These are phyloP conservation scores for Colletotrichum kahawae DNA, from an alignment of 2,329 filamentous ascomycete genomes.

Conservation along the genomic window DNA sequence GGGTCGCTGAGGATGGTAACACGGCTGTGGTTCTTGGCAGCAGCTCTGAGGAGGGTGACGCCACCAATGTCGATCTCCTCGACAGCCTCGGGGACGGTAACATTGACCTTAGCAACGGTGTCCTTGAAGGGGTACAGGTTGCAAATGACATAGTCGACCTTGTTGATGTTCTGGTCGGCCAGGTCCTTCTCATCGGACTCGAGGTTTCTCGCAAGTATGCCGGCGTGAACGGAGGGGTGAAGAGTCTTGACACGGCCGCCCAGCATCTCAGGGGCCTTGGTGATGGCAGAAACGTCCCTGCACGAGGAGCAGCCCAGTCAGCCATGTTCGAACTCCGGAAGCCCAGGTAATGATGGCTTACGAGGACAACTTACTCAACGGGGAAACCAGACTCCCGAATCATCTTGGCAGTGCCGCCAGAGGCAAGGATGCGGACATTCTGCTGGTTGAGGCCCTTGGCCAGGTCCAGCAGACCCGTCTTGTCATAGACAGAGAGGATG, in stretches of 20 bases:
- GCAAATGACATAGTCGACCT: constrained; percentile 96
- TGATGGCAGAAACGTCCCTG: constrained; percentile 97
- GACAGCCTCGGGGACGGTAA: constrained; percentile 94
- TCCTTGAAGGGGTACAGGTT: constrained; percentile 99
- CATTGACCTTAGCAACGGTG: constrained; percentile 94
- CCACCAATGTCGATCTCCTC: constrained; percentile 99
- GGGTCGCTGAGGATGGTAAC: constrained; percentile 97
- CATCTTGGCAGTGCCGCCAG: constrained; percentile 93
- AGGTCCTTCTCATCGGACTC: constrained; percentile 97
- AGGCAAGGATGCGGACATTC: constrained; percentile 91
- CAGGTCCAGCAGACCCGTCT: constrained; percentile 92
- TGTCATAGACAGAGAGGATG: constrained; percentile 98
- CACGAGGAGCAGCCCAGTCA: background rate
- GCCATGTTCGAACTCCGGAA: background rate
- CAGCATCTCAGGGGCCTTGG: constrained; percentile 95
- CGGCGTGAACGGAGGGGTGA: constrained; percentile 88
- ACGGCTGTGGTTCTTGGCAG: constrained; percentile 95
- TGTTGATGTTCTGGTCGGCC: constrained; percentile 91
- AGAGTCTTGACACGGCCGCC: constrained; percentile 87
- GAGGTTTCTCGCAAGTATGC: constrained; percentile 92
- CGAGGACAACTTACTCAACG: constrained; percentile 76
- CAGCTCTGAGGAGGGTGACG: constrained; percentile 93
- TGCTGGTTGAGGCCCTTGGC: constrained; percentile 89
- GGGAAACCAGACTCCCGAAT: constrained; percentile 95
- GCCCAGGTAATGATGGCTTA: background rate